Percentiles rank a stretch among this genome's conserved stretches.
Evolutionary conservation across 495 filamentous ascomycete species (phyloP).

Genomic region (Podospora didyma): DNA sequence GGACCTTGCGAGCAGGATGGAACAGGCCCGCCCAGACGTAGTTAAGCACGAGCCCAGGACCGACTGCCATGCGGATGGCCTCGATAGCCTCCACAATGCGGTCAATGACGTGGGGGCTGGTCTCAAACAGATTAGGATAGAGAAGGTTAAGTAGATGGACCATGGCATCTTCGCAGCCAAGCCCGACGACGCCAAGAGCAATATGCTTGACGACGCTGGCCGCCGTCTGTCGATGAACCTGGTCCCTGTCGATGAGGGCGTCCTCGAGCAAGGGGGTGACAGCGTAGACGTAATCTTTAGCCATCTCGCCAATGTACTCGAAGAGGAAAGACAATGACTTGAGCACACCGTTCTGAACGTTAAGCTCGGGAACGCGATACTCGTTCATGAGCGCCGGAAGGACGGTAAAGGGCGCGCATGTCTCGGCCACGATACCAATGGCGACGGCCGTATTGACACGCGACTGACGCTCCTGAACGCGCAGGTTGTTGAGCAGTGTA

Average conservation of each 20-base stretch:
- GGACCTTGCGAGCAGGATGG: constrained; percentile 91
- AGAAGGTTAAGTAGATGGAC: constrained; percentile 93
- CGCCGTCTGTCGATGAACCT: constrained; percentile 96
- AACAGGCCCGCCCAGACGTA: constrained; percentile 98
- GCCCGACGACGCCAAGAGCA: constrained; percentile 88
- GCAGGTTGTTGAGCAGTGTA: constrained; percentile 91
- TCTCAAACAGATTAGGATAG: constrained; percentile 97
- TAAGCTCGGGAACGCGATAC: constrained; percentile 96
- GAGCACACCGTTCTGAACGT: constrained; percentile 97
- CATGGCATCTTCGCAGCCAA: constrained; percentile 99
- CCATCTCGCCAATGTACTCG: constrained; percentile 99
- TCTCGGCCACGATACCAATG: constrained; percentile 99
- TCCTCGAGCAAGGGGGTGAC: constrained; percentile 97
- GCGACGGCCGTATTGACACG: constrained; percentile 98
- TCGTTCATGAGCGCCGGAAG: constrained; percentile 99
- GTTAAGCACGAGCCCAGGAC: constrained; percentile 87
- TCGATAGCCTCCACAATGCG: constrained; percentile 95
- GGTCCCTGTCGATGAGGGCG: constrained; percentile 94
- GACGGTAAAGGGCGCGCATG: constrained; percentile 98
- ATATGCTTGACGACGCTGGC: constrained; percentile 96
- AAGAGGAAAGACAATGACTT: constrained; percentile 97
- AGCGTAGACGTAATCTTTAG: constrained; percentile 98
- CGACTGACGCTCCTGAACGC: constrained; percentile 95
- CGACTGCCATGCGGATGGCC: constrained; percentile 90
- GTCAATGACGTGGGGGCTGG: constrained; percentile 97